Conservation (phyloP, 352 stramenopile species). For the Phytophthora brassicae region DNA sequence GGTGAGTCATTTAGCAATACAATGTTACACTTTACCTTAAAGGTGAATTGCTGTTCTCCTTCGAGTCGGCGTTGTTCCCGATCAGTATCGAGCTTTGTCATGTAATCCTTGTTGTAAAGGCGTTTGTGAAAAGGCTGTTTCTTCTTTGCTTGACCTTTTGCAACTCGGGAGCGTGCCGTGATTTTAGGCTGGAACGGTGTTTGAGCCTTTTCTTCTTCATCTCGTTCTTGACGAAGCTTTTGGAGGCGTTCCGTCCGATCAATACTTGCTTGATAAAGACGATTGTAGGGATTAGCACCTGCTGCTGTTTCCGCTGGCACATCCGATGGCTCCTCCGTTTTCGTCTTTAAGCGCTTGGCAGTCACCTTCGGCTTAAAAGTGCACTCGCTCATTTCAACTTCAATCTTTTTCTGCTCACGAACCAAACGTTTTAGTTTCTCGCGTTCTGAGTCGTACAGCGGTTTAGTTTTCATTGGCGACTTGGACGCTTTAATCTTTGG, state of each 20-base stretch:
- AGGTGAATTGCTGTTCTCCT: slow-evolving; percentile 67
- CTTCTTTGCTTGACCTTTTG: slow-evolving; percentile 26
- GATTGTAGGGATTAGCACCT: slow-evolving; percentile 55
- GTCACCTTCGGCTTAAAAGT: slow-evolving; percentile 72
- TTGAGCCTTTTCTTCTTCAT: slow-evolving; percentile 59
- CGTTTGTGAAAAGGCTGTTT: slow-evolving; percentile 77
- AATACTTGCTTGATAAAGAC: slow-evolving; percentile 68
- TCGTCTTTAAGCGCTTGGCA: slow-evolving; percentile 44
- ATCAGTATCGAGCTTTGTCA: slow-evolving; percentile 62
- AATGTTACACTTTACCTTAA: slow-evolving; percentile 54
- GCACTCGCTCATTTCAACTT: slow-evolving; percentile 61
- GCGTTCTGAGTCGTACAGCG: slow-evolving; percentile 72
- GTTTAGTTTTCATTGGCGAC: slow-evolving; percentile 51
- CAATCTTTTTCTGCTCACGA: slow-evolving; percentile 73
- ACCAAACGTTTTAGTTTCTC: slow-evolving; percentile 70
- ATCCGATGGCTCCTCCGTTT: slow-evolving; percentile 19
- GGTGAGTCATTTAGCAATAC: slow-evolving; percentile 1
- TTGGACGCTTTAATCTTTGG: slow-evolving; percentile 73
- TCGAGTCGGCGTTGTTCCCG: slow-evolving; percentile 77
- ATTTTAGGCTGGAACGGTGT: slow-evolving; percentile 71
- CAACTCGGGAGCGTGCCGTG: slow-evolving; percentile 24
- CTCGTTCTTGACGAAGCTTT: slow-evolving; percentile 62
- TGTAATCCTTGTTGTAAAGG: slow-evolving; percentile 77
- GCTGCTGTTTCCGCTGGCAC: slow-evolving; percentile 7
- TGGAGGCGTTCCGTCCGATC: slow-evolving; percentile 60